These are phyloP conservation scores for Xylaria multiplex DNA, from an alignment of 2,329 filamentous ascomycete species.

Conservation along the genomic window DNA sequence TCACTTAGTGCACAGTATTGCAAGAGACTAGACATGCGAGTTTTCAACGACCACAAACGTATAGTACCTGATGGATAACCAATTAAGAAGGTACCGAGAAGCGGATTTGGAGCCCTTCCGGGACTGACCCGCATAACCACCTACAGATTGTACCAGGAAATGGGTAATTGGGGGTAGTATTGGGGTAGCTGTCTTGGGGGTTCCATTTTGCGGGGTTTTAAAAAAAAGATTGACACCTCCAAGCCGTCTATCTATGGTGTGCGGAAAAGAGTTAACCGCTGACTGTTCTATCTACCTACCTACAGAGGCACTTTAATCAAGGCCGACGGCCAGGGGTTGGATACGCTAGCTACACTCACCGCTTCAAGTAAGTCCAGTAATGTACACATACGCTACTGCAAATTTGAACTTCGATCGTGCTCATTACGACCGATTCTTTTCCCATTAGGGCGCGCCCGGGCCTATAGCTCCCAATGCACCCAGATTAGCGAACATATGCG, in stretches of 20 bases:
- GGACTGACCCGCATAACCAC: conserved; percentile 17
- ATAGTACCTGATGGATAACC: conserved; percentile 4
- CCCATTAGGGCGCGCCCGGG: conserved; percentile 2
- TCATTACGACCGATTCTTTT: conserved; percentile 4
- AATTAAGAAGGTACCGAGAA: background rate
- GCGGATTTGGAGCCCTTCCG: conserved; percentile 18
- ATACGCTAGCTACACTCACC: conserved; percentile 29
- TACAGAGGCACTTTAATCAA: conserved; percentile 3
- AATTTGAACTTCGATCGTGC: conserved; percentile 6
- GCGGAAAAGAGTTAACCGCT: too few species aligned
- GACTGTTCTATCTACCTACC: background rate
- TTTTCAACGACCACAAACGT: background rate
- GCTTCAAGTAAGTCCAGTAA: conserved; percentile 17
- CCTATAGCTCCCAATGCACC: background rate
- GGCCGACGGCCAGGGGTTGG: conserved; percentile 15
- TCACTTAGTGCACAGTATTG: background rate
- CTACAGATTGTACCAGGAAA: conserved; percentile 27
- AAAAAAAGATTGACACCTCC: conserved; percentile 13
- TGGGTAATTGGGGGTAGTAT: conserved; percentile 17
- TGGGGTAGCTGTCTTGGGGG: conserved; percentile 5
- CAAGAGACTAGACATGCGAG: conserved; percentile 16
- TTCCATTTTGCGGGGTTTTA: conserved; percentile 17
- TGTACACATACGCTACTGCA: conserved; percentile 3
- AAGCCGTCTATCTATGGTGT: background rate
- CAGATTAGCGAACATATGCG: conserved; percentile 26